Base-by-base conservation (phyloP, 2,329 filamentous ascomycete species). In the Ophiosphaerella narmari region DNA sequence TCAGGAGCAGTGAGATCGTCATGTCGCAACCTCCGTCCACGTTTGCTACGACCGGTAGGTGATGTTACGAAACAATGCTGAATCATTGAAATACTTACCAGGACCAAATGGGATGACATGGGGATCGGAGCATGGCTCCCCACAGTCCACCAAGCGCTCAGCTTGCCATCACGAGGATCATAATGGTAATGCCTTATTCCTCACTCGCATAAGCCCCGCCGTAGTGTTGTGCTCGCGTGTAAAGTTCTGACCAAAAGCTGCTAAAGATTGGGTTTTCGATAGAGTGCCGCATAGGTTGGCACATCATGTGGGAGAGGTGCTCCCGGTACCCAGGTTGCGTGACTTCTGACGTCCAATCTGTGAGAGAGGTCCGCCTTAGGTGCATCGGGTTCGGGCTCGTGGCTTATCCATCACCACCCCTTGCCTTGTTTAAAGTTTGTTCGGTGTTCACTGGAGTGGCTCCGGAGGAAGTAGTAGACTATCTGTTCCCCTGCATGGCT, bases 231-330 rank as follows among this genome's bases (percentile, higher is more conserved):
- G 5, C 11, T 29, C 11, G 31, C 36, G 45, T 49, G 48, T 51
- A 47, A 50, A 43, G 31, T 41, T 44, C 45, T 45, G 40, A 44
- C 46, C 23, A 47, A 43, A 40, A 46, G 7, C 43, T 34, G 50
- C 39, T 24, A 43, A 48, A 45, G 52, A 54, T 54, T 54, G 46
- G 36, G 58, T 63, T 59, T 62, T 41, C 54, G 55, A 62, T 62
- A 58, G 34, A 58, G 38, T 54, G 39, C 41, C 40, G 38, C 29
- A 39, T 53, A 39, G 26, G 12, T 39, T 21, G 41, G 43, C 47
- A 44, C 49, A 54, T 34, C 29, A 18, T 48, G 29, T 48, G 42
- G 43, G 24, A 38, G 18, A 54, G 40, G 18, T 34, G 36, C 40
- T 43, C 46, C 60, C 52, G 54, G 49, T 46, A 46, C 36, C 59